Evolutionary conservation across 306 rosid genomes (phyloP).

Genomic region (Abrus precatorius): DNA sequence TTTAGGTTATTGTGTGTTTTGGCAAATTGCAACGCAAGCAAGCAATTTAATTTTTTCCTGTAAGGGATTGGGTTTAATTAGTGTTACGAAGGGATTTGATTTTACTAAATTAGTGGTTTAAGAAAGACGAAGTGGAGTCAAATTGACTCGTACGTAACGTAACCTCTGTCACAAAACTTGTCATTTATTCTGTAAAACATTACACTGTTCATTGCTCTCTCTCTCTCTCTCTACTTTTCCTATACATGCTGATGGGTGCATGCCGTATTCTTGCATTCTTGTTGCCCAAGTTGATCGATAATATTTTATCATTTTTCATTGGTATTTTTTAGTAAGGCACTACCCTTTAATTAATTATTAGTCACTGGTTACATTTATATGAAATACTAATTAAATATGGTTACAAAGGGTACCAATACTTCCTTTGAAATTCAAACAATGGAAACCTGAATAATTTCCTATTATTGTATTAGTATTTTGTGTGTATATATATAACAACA

Average conservation of each 20-base stretch:
- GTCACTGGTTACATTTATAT: too few relatives aligned
- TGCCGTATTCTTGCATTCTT: background rate
- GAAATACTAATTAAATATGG: too few relatives aligned
- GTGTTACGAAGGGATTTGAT: background rate
- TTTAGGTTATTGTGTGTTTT: background rate
- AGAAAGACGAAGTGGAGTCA: background rate
- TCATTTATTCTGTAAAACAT: background rate
- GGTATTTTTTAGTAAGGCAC: too few relatives aligned
- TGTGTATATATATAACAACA: too few relatives aligned
- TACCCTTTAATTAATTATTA: too few relatives aligned
- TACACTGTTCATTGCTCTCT: background rate
- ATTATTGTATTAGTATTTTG: too few relatives aligned
- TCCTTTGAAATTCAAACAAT: too few relatives aligned
- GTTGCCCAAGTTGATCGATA: background rate
- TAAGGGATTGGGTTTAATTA: background rate
- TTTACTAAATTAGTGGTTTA: background rate
- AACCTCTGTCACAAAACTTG: background rate
- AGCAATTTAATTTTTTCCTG: background rate
- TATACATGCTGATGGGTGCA: background rate
- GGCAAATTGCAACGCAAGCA: background rate
- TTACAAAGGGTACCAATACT: too few relatives aligned
- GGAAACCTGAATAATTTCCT: too few relatives aligned
- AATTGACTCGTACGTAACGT: slow-evolving; percentile 33
- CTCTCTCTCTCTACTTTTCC: background rate
- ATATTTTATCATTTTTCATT: background rate